Evolutionary conservation across 352 stramenopile genomes (phyloP).

Genomic region (Phytopythium aichiense): DNA sequence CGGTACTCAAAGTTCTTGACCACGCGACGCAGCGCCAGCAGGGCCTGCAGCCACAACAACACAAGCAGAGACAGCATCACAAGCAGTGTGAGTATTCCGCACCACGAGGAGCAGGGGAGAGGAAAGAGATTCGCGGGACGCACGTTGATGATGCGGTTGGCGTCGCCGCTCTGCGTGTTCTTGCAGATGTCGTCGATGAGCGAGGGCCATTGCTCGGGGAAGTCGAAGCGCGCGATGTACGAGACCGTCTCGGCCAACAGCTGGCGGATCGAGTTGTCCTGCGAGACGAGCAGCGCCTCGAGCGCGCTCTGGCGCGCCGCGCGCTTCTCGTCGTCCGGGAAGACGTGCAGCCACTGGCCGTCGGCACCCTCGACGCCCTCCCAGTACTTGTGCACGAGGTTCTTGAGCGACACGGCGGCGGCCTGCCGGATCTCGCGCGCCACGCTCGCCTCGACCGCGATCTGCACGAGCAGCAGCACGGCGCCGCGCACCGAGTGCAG

Average conservation of each 20-base stretch:
- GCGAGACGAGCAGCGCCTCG: constrained; percentile 49
- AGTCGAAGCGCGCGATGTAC: constrained; percentile 94
- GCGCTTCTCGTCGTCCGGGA: constrained; percentile 62
- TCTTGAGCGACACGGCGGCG: constrained; percentile 94
- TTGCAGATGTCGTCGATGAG: constrained; percentile 86
- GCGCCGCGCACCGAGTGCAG: constrained; percentile 72
- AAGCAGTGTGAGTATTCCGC: too few species aligned
- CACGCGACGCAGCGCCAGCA: constrained; percentile 94
- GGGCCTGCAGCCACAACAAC: constrained; percentile 69
- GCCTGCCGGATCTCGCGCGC: constrained; percentile 89
- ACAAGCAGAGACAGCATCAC: constrained; percentile 1
- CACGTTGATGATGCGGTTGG: constrained; percentile 80
- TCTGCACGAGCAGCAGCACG: constrained; percentile 79
- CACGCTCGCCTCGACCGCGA: constrained; percentile 65
- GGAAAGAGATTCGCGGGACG: not conserved
- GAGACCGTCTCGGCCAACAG: constrained; percentile 94
- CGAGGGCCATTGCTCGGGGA: constrained; percentile 58
- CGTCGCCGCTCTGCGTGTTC: constrained; percentile 89
- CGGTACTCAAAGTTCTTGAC: constrained; percentile 99
- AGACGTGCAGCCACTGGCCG: constrained; percentile 64
- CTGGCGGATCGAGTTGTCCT: constrained; percentile 34
- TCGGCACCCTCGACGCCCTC: constrained; percentile 72
- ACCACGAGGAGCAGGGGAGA: not conserved
- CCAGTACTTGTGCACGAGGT: constrained; percentile 95
- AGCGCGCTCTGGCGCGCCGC: constrained; percentile 70